Percentiles rank a stretch among this genome's conserved stretches.
Conservation (phyloP, 2,329 filamentous ascomycete genomes). For the Microdochium paspali region DNA sequence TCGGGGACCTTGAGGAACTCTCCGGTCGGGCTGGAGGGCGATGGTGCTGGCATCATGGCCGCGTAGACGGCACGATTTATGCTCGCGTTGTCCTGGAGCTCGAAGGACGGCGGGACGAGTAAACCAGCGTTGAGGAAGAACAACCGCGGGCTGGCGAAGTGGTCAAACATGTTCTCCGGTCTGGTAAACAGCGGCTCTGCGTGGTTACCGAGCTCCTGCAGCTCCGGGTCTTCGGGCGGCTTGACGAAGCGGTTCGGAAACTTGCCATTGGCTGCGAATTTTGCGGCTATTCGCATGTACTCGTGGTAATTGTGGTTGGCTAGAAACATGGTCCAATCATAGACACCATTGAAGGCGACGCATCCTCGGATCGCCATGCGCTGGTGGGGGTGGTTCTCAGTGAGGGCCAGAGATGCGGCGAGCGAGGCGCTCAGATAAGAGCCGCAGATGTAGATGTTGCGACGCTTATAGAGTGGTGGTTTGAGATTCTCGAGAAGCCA, state of each 20-base stretch:
- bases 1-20: background rate
- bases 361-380: constrained; percentile 41
- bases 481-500: constrained; percentile 38
- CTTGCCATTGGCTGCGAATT: constrained; percentile 3
- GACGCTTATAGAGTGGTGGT: constrained; percentile 23
- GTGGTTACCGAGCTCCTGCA: constrained; percentile 25
- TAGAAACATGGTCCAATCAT: constrained; percentile 54
- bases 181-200: constrained; percentile 33
- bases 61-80: background rate
- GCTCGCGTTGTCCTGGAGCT: background rate
- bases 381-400: constrained; percentile 35
- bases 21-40: constrained; percentile 3
- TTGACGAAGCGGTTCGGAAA: constrained; percentile 10
- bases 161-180: constrained; percentile 44
- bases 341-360: constrained; percentile 49
- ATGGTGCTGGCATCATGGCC: constrained; percentile 12
- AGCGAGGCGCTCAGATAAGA: constrained; percentile 49
- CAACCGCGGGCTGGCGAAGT: constrained; percentile 48
- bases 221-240: constrained; percentile 18
- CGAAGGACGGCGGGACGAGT: constrained; percentile 33
- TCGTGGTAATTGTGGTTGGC: constrained; percentile 37
- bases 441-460: constrained; percentile 41
- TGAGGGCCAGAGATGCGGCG: constrained; percentile 47
- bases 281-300: too few species aligned
- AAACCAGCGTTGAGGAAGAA: constrained; percentile 48